phyloP scores from a whole-genome alignment of 805 yeast genomes.

The Saturnispora silvae region DNA sequence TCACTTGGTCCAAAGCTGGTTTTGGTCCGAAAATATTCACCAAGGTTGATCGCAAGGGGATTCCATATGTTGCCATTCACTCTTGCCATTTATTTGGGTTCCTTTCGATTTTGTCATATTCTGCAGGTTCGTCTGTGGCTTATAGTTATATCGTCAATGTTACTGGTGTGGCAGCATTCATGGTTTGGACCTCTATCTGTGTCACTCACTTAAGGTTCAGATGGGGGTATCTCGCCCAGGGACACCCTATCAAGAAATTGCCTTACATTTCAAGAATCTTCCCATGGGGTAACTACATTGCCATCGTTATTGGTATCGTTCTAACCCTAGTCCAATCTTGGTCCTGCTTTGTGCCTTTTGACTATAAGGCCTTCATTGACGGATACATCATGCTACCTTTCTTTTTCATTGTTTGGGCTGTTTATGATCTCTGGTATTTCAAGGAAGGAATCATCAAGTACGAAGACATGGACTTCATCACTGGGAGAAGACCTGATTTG shows the following conservation, averaged over 20 bases:
- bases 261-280: slow-evolving; percentile 43
- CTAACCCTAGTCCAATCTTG: slow-evolving; percentile 57
- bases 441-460: slow-evolving; percentile 26
- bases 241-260: slow-evolving; percentile 34
- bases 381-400: slow-evolving; percentile 55
- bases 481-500: slow-evolving; percentile 34
- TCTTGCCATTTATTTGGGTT: slow-evolving; percentile 45
- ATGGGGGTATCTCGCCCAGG: slow-evolving; percentile 33
- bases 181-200: slow-evolving; percentile 57
- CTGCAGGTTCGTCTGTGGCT: slow-evolving; percentile 50
- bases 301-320: slow-evolving; percentile 39
- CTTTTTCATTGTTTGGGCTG: slow-evolving; percentile 33
- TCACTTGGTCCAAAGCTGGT: slow-evolving; percentile 52
- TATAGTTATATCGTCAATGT: slow-evolving; percentile 50
- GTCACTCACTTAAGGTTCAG: slow-evolving; percentile 50
- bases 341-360: slow-evolving; percentile 51
- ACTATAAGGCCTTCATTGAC: slow-evolving; percentile 45
- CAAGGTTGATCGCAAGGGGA: slow-evolving; percentile 44
- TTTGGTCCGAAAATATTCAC: slow-evolving; percentile 35
- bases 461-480: slow-evolving; percentile 38
- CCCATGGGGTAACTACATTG: slow-evolving; percentile 41
- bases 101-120: slow-evolving; percentile 44
- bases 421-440: slow-evolving; percentile 15
- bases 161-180: slow-evolving; percentile 56
- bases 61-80: slow-evolving; percentile 52